Evolutionary conservation across 2,329 filamentous ascomycete species (phyloP).

Genomic region (Aspergillus uvarum): DNA sequence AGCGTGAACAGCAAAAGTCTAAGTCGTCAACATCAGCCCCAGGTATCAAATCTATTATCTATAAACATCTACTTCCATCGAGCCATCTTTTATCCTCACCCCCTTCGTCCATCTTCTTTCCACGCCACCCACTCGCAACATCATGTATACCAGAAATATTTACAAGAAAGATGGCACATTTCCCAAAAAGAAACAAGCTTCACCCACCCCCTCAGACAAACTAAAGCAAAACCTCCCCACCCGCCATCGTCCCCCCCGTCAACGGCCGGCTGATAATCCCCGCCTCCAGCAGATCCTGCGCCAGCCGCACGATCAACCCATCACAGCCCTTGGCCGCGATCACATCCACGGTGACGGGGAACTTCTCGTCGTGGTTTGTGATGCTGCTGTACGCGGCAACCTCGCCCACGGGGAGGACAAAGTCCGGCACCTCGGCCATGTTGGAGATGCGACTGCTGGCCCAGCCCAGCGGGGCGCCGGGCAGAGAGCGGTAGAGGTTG

Average conservation of each 20-base stretch:
- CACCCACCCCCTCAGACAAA: neutral
- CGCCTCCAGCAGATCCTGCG: constrained; percentile 51
- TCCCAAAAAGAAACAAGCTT: neutral
- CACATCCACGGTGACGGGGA: constrained; percentile 60
- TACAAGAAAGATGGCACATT: neutral
- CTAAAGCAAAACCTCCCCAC: neutral
- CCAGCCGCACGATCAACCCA: constrained; percentile 56
- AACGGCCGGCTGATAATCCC: constrained; percentile 38
- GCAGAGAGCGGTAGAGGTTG: constrained; percentile 46
- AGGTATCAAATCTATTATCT: too few species aligned
- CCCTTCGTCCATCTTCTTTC: too few species aligned
- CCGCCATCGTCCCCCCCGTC: neutral
- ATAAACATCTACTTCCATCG: too few species aligned
- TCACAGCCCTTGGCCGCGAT: constrained; percentile 62
- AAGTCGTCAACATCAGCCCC: too few species aligned
- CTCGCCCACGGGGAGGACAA: constrained; percentile 47
- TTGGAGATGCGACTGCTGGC: constrained; percentile 32
- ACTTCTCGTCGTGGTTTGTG: constrained; percentile 49
- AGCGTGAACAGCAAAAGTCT: too few species aligned
- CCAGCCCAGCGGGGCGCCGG: constrained; percentile 51
- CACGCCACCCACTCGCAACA: too few species aligned
- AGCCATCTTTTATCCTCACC: too few species aligned
- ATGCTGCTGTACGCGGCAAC: constrained; percentile 26
- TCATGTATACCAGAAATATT: neutral
- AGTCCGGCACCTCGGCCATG: constrained; percentile 42